Base-by-base conservation (phyloP, 75 land plant genomes). In the Pinus taeda region DNA sequence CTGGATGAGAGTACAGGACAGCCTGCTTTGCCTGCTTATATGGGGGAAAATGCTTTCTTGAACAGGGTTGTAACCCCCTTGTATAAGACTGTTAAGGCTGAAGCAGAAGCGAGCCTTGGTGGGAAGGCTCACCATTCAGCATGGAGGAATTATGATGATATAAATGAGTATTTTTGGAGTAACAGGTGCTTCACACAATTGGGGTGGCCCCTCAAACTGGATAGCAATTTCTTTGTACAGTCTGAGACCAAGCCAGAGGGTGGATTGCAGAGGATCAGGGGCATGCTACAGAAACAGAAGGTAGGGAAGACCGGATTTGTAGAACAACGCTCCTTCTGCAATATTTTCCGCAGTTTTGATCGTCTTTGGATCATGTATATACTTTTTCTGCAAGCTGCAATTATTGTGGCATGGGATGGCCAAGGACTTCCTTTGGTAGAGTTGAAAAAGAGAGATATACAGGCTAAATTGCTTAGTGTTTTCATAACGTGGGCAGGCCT, bases 251-350 rank as follows among this genome's bases (percentile, higher is more conserved):
- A 3, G n/a, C 45, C 12, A 33, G 57, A 33, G 79, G 57, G 15
- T 24, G 56, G 64, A 37, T 60, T 71, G 4, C 66, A 76, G 18
- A 66, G 75, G 55, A 56, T 42, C 37, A 64, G 80, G 75, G 85
- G 73, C 14, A 79, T 75, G 60, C 59, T 72, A 15, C 60, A 56
- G 65, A 77, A 73, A 26, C 72, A 82, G 78, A 81, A 82, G 71
- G 89, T 93, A 6, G 93, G 98, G 61, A 95, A 95, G 81, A 92
- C 95, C 17, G 95, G 96, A 14, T 95, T 95, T 73, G 98, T 95
- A 21, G 98, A 95, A 84, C 93, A 91, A 79, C 81, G 98, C 57
- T 91, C 98, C 20, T 95, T 89, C 77, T 93, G 93, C 92, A 89
- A 93, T 65, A 60, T 95, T 36, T 88, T 79, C 69, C 83, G 96